These are phyloP conservation scores for Jimgerdemannia flammicorona DNA, from an alignment of 192 early-diverging fungal genomes.

Conservation along the genomic window DNA sequence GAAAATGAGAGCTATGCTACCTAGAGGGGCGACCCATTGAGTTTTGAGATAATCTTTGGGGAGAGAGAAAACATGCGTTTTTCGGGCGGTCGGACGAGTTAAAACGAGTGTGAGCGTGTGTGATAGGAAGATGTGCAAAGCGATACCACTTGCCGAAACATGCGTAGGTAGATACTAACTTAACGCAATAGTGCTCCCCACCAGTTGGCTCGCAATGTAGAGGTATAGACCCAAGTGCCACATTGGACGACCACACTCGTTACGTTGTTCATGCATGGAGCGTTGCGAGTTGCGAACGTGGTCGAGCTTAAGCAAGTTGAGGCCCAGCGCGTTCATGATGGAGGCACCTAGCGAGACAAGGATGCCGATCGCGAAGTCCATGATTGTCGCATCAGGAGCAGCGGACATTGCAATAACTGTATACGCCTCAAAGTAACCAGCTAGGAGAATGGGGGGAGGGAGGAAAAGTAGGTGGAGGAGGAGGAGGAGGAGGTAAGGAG, in stretches of 20 bases:
- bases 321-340: conserved; percentile 50
- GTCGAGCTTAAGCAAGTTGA: conserved; percentile 55
- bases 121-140: not conserved
- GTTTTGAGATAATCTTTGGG: conserved; percentile 55
- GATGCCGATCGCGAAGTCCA: conserved; percentile 41
- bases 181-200: conserved; percentile 54
- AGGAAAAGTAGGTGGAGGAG: not conserved
- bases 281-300: conserved; percentile 43
- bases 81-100: not conserved
- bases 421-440: too few relatives aligned
- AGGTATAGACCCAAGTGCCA: conserved; percentile 58
- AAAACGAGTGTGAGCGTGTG: conserved; percentile 4
- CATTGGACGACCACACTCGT: conserved; percentile 53
- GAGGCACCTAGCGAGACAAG: conserved; percentile 36
- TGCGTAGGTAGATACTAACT: conserved; percentile 35
- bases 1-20: conserved; percentile 52
- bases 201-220: conserved; percentile 45
- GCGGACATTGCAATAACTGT: not conserved
- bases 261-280: conserved; percentile 32
- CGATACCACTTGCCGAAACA: not conserved
- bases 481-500: not conserved
- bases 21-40: conserved; percentile 58
- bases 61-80: not conserved
- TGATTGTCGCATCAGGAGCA: not conserved
- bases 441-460: too few relatives aligned